Base-by-base conservation (phyloP, 768 basidiomycete genomes). In the Trametes cinnabarina region DNA sequence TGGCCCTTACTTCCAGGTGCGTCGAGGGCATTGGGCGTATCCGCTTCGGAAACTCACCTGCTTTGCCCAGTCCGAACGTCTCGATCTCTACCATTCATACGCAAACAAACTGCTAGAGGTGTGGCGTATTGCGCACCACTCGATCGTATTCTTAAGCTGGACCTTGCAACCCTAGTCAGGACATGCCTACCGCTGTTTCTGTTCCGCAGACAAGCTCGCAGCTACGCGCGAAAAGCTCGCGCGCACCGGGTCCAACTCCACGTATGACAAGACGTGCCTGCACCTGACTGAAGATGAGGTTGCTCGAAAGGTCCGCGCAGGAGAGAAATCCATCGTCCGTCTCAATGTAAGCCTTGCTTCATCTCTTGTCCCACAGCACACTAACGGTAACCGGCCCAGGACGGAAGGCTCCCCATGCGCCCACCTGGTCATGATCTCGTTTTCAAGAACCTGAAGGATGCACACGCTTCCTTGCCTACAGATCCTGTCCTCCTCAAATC, bases 101-200 rank as follows among this genome's bases (percentile, higher is more conserved):
- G 78, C 90, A 0, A 76, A 80, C 34, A 86, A 82, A 60, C 82
- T 99, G 3, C 77, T 97, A 39, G 84, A 90, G 51, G 96, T 95
- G 62, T 28, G 78, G 4, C 0, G 17, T 51, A n/a, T 9, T 30
- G 47, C 9, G n/a, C 7, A 22, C 3, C 34, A 39, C 30, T 10
- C 40, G 14, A 34, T 19, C 22, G 42, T 41, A 6, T 22, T 8
- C 3, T 34, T 39, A 15, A 14, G 10, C 37, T 39, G 37, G 17
- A 5, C 37, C 12, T 7, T 32, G 30, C 6, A 12, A 32, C 6
- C 10, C 7, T n/a, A 98, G 94, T 81, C 83, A 41, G 92, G 89
- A 4, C 84, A 90, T 57, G 96, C 95, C 7, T 99, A 99, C 69
- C 87, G 92, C 19, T 98, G 97, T 72, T 98, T 98, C 77, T 98